Conservation (phyloP, 75 land plant genomes). For the Chamaecyparis obtusa region DNA sequence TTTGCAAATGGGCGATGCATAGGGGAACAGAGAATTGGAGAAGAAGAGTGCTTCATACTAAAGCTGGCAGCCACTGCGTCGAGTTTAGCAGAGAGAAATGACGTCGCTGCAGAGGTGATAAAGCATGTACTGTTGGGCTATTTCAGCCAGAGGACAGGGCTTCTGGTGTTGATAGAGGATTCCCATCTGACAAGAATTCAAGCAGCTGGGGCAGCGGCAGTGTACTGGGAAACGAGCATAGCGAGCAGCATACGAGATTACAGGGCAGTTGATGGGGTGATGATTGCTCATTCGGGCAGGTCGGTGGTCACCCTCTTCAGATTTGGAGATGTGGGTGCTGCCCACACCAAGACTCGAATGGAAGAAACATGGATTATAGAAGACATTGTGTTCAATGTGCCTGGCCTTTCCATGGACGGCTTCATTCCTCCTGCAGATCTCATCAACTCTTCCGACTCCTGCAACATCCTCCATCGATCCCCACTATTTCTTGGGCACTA, state of each 20-base stretch:
- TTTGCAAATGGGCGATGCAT: constrained; percentile 28
- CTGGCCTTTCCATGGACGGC: constrained; percentile 33
- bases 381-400: constrained; percentile 38
- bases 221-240: constrained; percentile 41
- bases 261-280: constrained; percentile 25
- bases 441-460: neutral
- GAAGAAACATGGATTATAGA: constrained; percentile 38
- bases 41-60: constrained; percentile 37
- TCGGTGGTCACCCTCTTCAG: constrained; percentile 29
- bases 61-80: constrained; percentile 23
- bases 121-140: constrained; percentile 23
- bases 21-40: constrained; percentile 33
- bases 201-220: constrained; percentile 17
- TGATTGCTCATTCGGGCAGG: constrained; percentile 30
- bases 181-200: constrained; percentile 34
- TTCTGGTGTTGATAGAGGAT: constrained; percentile 34
- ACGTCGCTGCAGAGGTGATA: constrained; percentile 29
- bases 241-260: constrained; percentile 29
- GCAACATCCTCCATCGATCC: neutral
- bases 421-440: constrained; percentile 41
- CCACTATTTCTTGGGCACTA: neutral
- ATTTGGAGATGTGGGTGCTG: constrained; percentile 27
- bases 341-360: constrained; percentile 27
- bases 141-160: constrained; percentile 36
- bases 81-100: constrained; percentile 20